These are phyloP conservation scores for Candida manassasensis DNA, from an alignment of 805 yeast species.

Conservation along the genomic window DNA sequence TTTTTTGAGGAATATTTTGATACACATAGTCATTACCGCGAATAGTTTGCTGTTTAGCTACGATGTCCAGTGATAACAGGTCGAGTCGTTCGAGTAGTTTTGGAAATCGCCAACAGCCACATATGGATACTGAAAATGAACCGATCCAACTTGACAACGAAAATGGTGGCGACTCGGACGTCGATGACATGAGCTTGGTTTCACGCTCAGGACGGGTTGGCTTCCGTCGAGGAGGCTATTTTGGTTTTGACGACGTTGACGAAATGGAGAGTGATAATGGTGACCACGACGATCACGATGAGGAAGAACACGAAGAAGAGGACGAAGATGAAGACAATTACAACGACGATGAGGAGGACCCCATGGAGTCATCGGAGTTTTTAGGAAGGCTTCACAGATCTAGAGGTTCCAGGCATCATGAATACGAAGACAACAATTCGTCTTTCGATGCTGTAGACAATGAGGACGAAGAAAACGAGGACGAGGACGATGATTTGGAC, in stretches of 20 bases:
- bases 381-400: slow-evolving; percentile 17
- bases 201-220: not conserved
- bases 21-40: not conserved
- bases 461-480: slow-evolving; percentile 9
- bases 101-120: slow-evolving; percentile 1
- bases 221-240: not conserved
- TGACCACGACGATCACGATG: slow-evolving; percentile 17
- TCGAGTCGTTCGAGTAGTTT: not conserved
- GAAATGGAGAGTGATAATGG: slow-evolving; percentile 1
- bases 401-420: slow-evolving; percentile 6
- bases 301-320: slow-evolving; percentile 12
- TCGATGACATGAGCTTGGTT: not conserved
- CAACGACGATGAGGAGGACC: slow-evolving; percentile 17
- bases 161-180: not conserved
- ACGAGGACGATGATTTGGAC: slow-evolving; percentile 15
- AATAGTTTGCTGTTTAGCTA: not conserved
- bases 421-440: not conserved
- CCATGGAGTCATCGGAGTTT: slow-evolving; percentile 16
- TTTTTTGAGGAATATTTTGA: too few relatives aligned
- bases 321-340: slow-evolving; percentile 15
- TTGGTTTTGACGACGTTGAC: not conserved
- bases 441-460: slow-evolving; percentile 7
- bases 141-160: not conserved
- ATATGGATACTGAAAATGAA: not conserved
- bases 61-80: not conserved